Conservation (phyloP, 148 eudicot species). For the Euryodendron excelsum region DNA sequence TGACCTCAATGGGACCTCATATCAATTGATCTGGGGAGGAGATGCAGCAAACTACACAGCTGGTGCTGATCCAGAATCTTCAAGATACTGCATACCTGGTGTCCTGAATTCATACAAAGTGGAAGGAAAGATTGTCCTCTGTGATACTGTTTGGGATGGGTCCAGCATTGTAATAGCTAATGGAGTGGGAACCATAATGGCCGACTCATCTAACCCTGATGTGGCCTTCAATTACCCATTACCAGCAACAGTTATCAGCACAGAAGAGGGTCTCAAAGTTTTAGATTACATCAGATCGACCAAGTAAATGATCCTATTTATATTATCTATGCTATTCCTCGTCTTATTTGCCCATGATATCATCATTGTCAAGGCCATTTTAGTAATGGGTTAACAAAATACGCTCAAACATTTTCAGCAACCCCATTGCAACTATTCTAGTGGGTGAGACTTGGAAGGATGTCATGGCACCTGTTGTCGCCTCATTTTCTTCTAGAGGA, state of each 20-base stretch:
- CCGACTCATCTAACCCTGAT: background rate
- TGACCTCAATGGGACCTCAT: background rate
- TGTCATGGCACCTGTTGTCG: slow-evolving; percentile 2
- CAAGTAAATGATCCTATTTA: background rate
- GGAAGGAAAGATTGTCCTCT: background rate
- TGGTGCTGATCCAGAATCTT: background rate
- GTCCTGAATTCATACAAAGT: slow-evolving; percentile 5
- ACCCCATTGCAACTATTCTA: slow-evolving; percentile 4
- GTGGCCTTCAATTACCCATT: background rate
- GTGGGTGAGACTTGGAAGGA: background rate
- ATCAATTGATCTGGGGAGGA: slow-evolving; percentile 9
- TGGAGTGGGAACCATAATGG: slow-evolving; percentile 4
- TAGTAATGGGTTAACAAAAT: background rate
- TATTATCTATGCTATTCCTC: too few species aligned
- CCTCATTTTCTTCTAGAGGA: slow-evolving; percentile 21
- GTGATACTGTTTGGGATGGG: background rate
- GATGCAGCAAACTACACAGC: slow-evolving; percentile 6
- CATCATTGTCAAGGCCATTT: too few species aligned
- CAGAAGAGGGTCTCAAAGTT: background rate
- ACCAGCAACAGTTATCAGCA: slow-evolving; percentile 1
- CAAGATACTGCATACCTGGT: background rate
- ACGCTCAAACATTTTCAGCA: background rate
- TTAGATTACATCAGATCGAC: slow-evolving; percentile 8
- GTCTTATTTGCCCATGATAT: too few species aligned
- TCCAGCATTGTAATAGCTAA: background rate